These are phyloP conservation scores for Fomitopsis pinicola DNA, from an alignment of 1,284 basidiomycete genomes.

Conservation along the genomic window DNA sequence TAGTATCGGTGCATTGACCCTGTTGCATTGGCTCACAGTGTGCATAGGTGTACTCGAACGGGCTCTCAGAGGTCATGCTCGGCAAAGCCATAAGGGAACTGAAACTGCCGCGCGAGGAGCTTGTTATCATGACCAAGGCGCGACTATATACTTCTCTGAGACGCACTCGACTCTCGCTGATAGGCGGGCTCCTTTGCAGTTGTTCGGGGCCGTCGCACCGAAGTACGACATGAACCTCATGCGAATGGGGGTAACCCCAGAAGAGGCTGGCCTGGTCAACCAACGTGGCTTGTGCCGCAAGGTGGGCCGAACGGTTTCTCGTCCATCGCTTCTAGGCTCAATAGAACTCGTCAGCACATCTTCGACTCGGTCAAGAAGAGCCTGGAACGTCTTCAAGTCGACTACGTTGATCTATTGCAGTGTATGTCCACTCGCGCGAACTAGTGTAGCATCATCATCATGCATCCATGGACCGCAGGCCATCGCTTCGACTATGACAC, in stretches of 20 bases:
- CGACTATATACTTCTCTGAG: background rate
- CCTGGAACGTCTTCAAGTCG: slow-evolving; percentile 36
- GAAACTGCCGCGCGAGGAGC: slow-evolving; percentile 50
- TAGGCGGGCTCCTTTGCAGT: background rate
- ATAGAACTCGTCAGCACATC: slow-evolving; percentile 30
- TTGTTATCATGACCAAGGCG: slow-evolving; percentile 56
- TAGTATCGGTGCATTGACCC: background rate
- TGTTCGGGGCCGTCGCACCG: slow-evolving; percentile 14
- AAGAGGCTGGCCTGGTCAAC: slow-evolving; percentile 31
- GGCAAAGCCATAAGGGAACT: slow-evolving; percentile 58
- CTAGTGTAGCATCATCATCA: background rate
- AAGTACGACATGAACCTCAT: slow-evolving; percentile 37
- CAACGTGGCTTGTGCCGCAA: slow-evolving; percentile 37
- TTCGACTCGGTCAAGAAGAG: slow-evolving; percentile 41
- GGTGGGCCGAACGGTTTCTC: slow-evolving; percentile 15
- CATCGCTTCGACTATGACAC: slow-evolving; percentile 26
- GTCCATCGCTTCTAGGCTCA: no score
- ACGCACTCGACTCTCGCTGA: no score
- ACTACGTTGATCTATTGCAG: slow-evolving; percentile 42
- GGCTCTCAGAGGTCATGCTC: slow-evolving; percentile 49
- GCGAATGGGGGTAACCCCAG: slow-evolving; percentile 11
- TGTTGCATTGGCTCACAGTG: background rate
- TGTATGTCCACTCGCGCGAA: slow-evolving; percentile 11
- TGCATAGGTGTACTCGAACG: slow-evolving; percentile 39
- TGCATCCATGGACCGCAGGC: slow-evolving; percentile 10